Base-by-base conservation (phyloP, 371 early-diverging fungal genomes). In the Apophysomyces ossiformis region DNA sequence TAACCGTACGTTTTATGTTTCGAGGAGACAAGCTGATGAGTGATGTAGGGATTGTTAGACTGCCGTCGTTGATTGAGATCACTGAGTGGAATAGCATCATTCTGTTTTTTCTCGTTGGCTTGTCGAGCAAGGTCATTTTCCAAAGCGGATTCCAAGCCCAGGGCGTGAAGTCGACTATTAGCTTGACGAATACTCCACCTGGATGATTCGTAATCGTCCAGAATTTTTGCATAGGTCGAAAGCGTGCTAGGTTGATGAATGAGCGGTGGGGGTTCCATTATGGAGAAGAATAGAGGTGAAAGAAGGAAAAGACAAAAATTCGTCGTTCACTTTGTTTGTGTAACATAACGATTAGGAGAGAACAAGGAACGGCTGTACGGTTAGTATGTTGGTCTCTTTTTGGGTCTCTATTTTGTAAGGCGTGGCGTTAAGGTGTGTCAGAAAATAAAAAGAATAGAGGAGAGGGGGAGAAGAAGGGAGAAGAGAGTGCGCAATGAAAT, bases 111-210 rank as follows among this genome's bases (percentile, higher is more conserved):
- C 66, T 77, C 71, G 8, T 71, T 73, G 26, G 70, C 69, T 58
- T 71, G 66, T 50, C 69, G 69, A 38, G 36, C 65, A n/a, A 78
- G 69, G 68, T 82, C 82, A 16, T 75, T 73, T 60, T 76, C 79
- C 26, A 78, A 58, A 4, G 79, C 73, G 43, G 77, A 47, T 57
- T 79, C 70, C 9, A 78, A 61, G 11, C 72, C 75, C 37, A 58
- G 68, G 11, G 75, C 64, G 32, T 73, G 66, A 8, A 78, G 63
- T 60, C 82, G 57, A 57, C 82, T 82, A 37, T 82, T 82, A 6
- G 82, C 82, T 68, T 78, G 79, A 41, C 77, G 70, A 38, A 82
- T 82, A 61, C 82, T 82, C 78, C 78, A 78, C 7, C 68, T 76
- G 2, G 45, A 57, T 44, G 58, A 57, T 60, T 60, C 26, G 8